Conservation (phyloP, 495 filamentous ascomycete species). For the Penicillium maclennaniae region DNA sequence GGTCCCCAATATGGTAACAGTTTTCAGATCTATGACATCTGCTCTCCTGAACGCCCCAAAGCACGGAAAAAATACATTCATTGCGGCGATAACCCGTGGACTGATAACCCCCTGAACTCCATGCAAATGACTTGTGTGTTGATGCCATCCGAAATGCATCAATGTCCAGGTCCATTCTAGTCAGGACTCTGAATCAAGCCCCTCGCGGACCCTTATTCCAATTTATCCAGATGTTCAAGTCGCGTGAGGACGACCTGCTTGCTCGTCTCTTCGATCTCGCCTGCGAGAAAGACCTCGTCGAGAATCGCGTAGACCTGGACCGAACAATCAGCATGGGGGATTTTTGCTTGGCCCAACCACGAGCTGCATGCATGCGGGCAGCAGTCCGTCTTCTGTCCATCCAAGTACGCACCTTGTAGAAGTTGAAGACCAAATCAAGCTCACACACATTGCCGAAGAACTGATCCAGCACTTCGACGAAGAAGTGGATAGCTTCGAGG, state of each 20-base stretch:
- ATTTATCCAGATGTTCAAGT: conserved; percentile 92
- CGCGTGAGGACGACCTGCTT: conserved; percentile 95
- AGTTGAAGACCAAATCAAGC: conserved; percentile 98
- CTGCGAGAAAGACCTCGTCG: conserved; percentile 94
- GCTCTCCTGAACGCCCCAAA: conserved; percentile 8
- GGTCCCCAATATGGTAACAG: conserved; percentile 19
- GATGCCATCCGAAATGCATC: conserved; percentile 5
- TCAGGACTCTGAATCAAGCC: not conserved
- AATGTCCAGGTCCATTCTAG: not conserved
- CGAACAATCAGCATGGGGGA: conserved; percentile 1
- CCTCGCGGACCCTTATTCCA: conserved; percentile 57
- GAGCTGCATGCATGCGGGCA: too few species aligned
- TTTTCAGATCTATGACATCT: not conserved
- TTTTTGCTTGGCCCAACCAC: not conserved
- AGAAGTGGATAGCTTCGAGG: conserved; percentile 97
- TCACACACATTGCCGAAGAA: conserved; percentile 99
- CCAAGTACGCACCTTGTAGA: conserved; percentile 64
- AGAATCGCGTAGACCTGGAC: conserved; percentile 92
- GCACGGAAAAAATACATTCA: not conserved
- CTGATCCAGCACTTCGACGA: conserved; percentile 95
- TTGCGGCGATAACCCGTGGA: not conserved
- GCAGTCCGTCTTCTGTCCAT: not conserved
- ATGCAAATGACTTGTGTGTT: conserved; percentile 21
- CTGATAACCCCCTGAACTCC: conserved; percentile 18
- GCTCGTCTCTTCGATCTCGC: conserved; percentile 96